Base-by-base conservation (phyloP, 495 filamentous ascomycete genomes). In the Glarea lozoyensis region DNA sequence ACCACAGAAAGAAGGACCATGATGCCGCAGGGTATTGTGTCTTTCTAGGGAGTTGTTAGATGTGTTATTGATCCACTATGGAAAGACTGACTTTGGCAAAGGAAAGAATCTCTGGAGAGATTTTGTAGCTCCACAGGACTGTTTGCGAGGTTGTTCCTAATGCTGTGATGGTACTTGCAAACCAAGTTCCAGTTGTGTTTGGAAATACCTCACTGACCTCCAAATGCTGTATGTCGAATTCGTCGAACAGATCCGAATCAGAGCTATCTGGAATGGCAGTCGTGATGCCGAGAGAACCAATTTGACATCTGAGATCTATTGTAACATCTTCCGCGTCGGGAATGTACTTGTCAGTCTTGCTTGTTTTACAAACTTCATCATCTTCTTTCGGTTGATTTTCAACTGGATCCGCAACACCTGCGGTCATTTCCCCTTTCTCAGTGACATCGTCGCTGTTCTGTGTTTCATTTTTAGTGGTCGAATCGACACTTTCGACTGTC, bases 11-110 rank as follows among this genome's bases (percentile, higher is more conserved):
- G 61, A 6, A 78, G 46, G 3, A 78, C 76, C 24, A 83, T 61
- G 37, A 83, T 60, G 22, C 77, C 79, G 60, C 76, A 81, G 2
- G 79, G 79, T 2, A 83, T 63, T 5, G 70, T 70, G 32, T 72
- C 69, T 12, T 63, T 63, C 3, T 66, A 29, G 7, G 7, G 25
- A 29, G 25, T n/a, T 7, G n/a, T 29, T 29, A 29, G 25, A 7
- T 7, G n/a, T 29, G 7, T 7, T 29, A 29, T 29, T 7, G 25
- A 29, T n/a, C n/a, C 25, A 7, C n/a, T 7, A 29, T 29, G n/a
- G n/a, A 29, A n/a, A n/a, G 25, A 29, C 25, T 7, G 25, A 29
- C 25, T n/a, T 29, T 62, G 12, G 71, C 58, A 40, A 81, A 72
- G 4, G 60, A 38, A 1, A 76, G 52, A 27, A 80, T 62, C 22